Percentiles rank a stretch among this genome's conserved stretches.
phyloP scores from a whole-genome alignment of 2,329 filamentous ascomycete species.

The Verticillium longisporum region DNA sequence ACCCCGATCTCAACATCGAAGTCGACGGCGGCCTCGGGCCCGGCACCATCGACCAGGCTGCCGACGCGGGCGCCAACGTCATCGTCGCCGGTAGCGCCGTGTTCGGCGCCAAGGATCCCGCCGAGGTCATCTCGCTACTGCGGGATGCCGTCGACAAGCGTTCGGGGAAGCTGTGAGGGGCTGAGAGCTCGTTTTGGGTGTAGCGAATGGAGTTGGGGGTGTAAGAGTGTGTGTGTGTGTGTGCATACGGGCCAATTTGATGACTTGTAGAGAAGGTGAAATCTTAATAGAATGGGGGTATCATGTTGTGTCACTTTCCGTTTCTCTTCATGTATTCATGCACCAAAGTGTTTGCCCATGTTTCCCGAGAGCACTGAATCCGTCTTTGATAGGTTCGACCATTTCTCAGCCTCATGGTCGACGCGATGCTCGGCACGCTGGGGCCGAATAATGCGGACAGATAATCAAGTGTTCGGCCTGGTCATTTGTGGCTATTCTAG shows the following conservation, averaged over 20 bases:
- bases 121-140: conserved; percentile 77
- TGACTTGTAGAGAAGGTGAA: conserved; percentile 2
- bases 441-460: too few species aligned
- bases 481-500: too few species aligned
- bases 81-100: conserved; percentile 96
- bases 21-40: conserved; percentile 89
- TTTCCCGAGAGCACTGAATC: too few species aligned
- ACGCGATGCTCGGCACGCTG: too few species aligned
- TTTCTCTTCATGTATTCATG: too few species aligned
- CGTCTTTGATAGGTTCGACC: too few species aligned
- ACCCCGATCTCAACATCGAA: conserved; percentile 92
- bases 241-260: conserved; percentile 1
- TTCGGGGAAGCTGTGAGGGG: conserved; percentile 27
- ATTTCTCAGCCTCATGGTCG: too few species aligned
- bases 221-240: neutral
- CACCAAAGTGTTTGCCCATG: too few species aligned
- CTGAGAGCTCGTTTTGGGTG: conserved; percentile 1
- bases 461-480: too few species aligned
- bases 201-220: neutral
- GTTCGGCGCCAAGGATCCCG: conserved; percentile 84
- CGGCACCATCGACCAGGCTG: conserved; percentile 86
- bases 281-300: neutral
- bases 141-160: conserved; percentile 69
- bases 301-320: neutral
- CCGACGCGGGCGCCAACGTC: conserved; percentile 92